Evolutionary conservation across 805 yeast genomes (phyloP).

Genomic region (Cyberlindnera meyerae): DNA sequence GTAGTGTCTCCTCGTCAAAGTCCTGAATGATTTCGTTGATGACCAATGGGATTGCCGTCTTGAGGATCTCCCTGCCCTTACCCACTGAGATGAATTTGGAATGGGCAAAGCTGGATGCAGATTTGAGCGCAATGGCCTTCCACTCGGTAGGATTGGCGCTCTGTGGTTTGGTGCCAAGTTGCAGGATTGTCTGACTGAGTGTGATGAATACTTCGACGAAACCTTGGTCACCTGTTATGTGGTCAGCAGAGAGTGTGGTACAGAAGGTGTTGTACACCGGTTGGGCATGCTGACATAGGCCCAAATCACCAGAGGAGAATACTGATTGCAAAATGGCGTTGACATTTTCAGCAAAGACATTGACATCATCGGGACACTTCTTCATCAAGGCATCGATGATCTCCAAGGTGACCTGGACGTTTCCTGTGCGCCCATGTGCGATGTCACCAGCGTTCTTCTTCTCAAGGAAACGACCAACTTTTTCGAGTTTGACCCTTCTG

Average conservation of each 20-base stretch:
- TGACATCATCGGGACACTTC: conserved; percentile 77
- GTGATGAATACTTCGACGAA: conserved; percentile 46
- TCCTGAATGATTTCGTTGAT: conserved; percentile 15
- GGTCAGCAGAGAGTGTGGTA: conserved; percentile 50
- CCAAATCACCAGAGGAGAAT: conserved; percentile 52
- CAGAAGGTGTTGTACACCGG: conserved; percentile 46
- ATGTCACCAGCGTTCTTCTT: conserved; percentile 59
- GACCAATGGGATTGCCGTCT: conserved; percentile 17
- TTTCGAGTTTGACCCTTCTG: conserved; percentile 81
- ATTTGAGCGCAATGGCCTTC: conserved; percentile 38
- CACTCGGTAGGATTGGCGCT: conserved; percentile 33
- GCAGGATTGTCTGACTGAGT: conserved; percentile 28
- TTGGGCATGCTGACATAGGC: conserved; percentile 50
- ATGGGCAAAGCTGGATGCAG: conserved; percentile 33
- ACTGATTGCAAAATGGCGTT: conserved; percentile 53
- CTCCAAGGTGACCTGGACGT: conserved; percentile 74
- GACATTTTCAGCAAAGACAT: conserved; percentile 70
- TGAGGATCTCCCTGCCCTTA: conserved; percentile 15
- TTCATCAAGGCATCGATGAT: conserved; percentile 65
- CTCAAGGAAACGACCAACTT: conserved; percentile 68
- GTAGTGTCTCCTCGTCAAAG: conserved; percentile 23
- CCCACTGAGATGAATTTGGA: conserved; percentile 25
- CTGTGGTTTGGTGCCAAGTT: conserved; percentile 10
- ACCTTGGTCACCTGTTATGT: conserved; percentile 59
- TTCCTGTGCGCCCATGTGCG: conserved; percentile 62